Evolutionary conservation across 1,284 basidiomycete species (phyloP).

Genomic region (Dichomitus squalens): DNA sequence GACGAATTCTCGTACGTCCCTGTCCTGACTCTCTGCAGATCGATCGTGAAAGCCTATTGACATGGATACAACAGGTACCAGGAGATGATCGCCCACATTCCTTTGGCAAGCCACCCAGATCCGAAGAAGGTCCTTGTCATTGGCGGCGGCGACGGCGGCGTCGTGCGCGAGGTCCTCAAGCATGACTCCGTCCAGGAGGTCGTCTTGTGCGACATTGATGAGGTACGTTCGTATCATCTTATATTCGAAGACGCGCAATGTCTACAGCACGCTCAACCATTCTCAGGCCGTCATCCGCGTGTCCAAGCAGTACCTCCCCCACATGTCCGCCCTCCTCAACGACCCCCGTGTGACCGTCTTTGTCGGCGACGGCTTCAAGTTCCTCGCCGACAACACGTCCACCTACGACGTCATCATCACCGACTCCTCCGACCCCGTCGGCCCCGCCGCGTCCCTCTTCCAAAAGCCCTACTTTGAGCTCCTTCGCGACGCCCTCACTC

Average conservation of each 20-base stretch:
- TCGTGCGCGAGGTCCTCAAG: conserved; percentile 97
- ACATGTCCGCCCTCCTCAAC: conserved; percentile 88
- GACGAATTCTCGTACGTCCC: conserved; percentile 95
- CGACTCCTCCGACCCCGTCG: conserved; percentile 98
- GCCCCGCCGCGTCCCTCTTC: conserved; percentile 94
- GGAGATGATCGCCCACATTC: conserved; percentile 99
- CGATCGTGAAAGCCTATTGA: conserved; percentile 4
- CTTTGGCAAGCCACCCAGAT: conserved; percentile 94
- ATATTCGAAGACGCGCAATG: no score
- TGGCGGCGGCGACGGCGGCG: conserved; percentile 95
- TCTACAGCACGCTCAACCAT: not conserved
- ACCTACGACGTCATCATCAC: conserved; percentile 99
- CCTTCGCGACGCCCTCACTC: conserved; percentile 86
- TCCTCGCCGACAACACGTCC: conserved; percentile 87
- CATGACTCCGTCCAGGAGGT: conserved; percentile 91
- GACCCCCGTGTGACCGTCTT: conserved; percentile 87
- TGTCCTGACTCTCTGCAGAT: not conserved
- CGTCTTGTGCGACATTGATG: conserved; percentile 98
- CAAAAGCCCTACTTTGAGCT: conserved; percentile 98
- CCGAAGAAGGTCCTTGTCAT: conserved; percentile 96
- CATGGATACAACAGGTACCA: conserved; percentile 77
- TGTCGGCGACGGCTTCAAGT: conserved; percentile 98
- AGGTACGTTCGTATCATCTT: conserved; percentile 54
- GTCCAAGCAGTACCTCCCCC: conserved; percentile 90
- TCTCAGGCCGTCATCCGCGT: conserved; percentile 92